Evolutionary conservation across 1,284 basidiomycete species (phyloP).

Genomic region (Cutaneotrichosporon sp.): DNA sequence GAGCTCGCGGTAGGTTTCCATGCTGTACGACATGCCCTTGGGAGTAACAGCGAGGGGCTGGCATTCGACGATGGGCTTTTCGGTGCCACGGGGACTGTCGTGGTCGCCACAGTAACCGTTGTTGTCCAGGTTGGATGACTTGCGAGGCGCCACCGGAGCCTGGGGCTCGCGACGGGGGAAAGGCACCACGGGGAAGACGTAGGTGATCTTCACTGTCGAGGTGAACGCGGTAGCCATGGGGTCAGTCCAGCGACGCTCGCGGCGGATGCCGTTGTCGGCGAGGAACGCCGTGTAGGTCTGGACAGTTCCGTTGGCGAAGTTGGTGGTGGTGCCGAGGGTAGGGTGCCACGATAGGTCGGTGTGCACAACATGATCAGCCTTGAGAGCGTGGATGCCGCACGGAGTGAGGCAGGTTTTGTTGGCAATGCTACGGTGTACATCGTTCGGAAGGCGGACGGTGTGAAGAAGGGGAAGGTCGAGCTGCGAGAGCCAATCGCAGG

Average conservation of each 20-base stretch:
- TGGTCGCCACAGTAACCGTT: not conserved
- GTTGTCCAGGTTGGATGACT: not conserved
- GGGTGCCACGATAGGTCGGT: not conserved
- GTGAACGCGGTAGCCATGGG: not conserved
- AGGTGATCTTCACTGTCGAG: not conserved
- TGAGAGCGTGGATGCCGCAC: not conserved
- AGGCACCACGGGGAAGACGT: not conserved
- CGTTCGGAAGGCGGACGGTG: conserved; percentile 6
- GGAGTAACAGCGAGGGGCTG: not conserved
- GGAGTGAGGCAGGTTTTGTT: not conserved
- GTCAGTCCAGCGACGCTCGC: not conserved
- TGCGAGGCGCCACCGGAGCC: not conserved
- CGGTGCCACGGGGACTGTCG: not conserved
- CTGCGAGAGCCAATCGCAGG: not conserved
- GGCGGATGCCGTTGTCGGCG: not conserved
- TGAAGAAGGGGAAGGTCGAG: conserved; percentile 11
- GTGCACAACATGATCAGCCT: not conserved
- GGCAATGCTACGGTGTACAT: not conserved
- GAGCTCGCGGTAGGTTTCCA: not conserved
- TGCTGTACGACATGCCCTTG: not conserved
- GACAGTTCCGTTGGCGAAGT: not conserved
- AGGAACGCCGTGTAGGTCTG: not conserved
- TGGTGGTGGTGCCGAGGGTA: not conserved
- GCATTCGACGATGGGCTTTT: not conserved
- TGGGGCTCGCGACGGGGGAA: not conserved